These are phyloP conservation scores for Entomortierella chlamydospora DNA, from an alignment of 192 early-diverging fungal species.

Conservation along the genomic window DNA sequence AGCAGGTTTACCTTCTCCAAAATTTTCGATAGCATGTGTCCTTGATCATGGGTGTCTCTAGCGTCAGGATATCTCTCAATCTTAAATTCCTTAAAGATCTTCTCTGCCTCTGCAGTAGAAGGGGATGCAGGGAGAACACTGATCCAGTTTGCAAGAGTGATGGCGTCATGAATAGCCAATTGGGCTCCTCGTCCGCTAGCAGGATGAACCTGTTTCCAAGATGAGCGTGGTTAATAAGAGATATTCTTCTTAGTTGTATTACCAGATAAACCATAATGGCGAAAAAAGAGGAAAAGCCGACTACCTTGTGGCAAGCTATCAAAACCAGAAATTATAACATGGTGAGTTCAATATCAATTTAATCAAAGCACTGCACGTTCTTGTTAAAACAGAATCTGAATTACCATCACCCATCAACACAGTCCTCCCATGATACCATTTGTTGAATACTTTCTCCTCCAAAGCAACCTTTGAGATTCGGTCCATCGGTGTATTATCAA, in stretches of 20 bases:
- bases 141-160: background rate
- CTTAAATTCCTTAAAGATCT: background rate
- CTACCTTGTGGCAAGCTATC: slow-evolving; percentile 1
- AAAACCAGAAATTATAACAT: background rate
- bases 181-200: background rate
- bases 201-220: background rate
- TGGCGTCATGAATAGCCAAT: background rate
- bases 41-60: background rate
- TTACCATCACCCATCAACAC: slow-evolving; percentile 6
- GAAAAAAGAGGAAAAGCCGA: no score
- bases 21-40: background rate
- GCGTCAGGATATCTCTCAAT: background rate
- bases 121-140: background rate
- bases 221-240: background rate
- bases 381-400: background rate
- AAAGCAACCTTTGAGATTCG: background rate
- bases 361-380: no score
- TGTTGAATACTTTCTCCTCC: slow-evolving; percentile 3
- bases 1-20: background rate
- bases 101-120: background rate
- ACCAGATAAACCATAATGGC: no score
- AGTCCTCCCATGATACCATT: background rate
- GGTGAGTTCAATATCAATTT: background rate
- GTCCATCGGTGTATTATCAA: background rate
- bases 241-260: no score